A percentile compares a stretch with the other conserved stretches of the same genome.
Evolutionary conservation across 2,329 filamentous ascomycete genomes (phyloP).

Genomic region (Aspergillus viridinutans): DNA sequence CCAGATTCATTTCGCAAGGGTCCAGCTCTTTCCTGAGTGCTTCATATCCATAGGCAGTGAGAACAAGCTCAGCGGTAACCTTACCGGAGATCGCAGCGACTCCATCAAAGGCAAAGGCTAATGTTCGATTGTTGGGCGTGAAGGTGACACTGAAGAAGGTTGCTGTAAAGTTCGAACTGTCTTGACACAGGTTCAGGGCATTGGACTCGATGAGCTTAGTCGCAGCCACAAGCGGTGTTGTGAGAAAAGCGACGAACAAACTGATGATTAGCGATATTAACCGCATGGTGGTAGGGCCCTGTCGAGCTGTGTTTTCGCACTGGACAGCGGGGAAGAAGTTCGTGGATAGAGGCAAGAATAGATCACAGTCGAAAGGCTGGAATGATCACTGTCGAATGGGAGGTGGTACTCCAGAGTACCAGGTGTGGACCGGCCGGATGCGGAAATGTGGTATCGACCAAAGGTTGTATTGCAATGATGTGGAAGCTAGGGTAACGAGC

Average conservation of each 20-base stretch:
- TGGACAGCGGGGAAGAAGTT: conserved; percentile 2
- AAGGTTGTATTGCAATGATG: conserved; percentile 4
- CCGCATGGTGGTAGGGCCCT: conserved; percentile 26
- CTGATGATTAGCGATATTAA: conserved; percentile 30
- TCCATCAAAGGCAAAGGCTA: conserved; percentile 70
- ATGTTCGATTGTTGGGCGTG: conserved; percentile 60
- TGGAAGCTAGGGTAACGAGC: conserved; percentile 8
- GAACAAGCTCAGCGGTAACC: conserved; percentile 69
- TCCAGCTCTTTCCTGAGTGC: conserved; percentile 65
- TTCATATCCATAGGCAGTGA: conserved; percentile 78
- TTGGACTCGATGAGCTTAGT: conserved; percentile 70
- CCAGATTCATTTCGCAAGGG: conserved; percentile 67
- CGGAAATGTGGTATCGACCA: conserved; percentile 23
- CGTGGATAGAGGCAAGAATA: conserved; percentile 6
- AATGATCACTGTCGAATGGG: conserved; percentile 7
- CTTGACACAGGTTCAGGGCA: conserved; percentile 79
- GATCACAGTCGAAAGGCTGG: conserved; percentile 1
- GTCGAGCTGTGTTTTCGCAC: conserved; percentile 1
- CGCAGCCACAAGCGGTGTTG: conserved; percentile 53
- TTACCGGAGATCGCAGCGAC: conserved; percentile 79
- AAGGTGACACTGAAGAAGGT: conserved; percentile 78
- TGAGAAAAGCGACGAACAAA: conserved; percentile 39
- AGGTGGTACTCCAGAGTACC: conserved; percentile 31
- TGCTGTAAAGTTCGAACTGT: conserved; percentile 78
- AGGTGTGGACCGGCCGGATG: conserved; percentile 32